Conservation (phyloP, 345 rosid species). For the Raphanus raphanistrum region DNA sequence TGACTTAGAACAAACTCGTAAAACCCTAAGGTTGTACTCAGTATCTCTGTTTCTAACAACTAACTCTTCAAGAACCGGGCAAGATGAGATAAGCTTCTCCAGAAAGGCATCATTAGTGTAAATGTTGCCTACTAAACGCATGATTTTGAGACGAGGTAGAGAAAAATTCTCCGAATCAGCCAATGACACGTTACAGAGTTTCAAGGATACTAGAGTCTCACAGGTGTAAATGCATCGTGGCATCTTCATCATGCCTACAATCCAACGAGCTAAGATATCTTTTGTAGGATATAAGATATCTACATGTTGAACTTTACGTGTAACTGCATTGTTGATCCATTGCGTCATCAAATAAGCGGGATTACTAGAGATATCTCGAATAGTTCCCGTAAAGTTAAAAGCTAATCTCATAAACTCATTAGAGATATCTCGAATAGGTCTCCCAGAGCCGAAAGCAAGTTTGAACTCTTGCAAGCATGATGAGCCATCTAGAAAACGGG, state of each 20-base stretch:
- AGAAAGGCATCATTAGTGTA: background rate
- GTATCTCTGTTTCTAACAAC: background rate
- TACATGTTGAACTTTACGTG: background rate
- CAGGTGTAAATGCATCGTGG: slow-evolving; percentile 6
- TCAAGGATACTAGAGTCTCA: background rate
- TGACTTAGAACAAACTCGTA: background rate
- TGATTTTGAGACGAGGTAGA: slow-evolving; percentile 6
- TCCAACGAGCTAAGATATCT: background rate
- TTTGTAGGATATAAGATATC: background rate
- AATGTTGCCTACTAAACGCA: background rate
- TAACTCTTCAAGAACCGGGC: background rate
- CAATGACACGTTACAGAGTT: background rate
- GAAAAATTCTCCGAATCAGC: background rate
- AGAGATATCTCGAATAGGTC: background rate
- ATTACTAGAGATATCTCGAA: background rate
- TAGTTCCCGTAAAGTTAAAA: background rate
- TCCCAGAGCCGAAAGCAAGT: background rate
- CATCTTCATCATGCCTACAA: background rate
- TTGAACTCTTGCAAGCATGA: slow-evolving; percentile 12
- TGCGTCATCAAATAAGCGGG: background rate
- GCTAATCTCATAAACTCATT: background rate
- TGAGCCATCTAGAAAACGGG: background rate
- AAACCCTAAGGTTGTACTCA: background rate
- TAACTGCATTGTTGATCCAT: background rate
- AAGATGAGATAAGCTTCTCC: background rate